Conservation (phyloP, 2,329 filamentous ascomycete species). For the Ascomycota sp. region DNA sequence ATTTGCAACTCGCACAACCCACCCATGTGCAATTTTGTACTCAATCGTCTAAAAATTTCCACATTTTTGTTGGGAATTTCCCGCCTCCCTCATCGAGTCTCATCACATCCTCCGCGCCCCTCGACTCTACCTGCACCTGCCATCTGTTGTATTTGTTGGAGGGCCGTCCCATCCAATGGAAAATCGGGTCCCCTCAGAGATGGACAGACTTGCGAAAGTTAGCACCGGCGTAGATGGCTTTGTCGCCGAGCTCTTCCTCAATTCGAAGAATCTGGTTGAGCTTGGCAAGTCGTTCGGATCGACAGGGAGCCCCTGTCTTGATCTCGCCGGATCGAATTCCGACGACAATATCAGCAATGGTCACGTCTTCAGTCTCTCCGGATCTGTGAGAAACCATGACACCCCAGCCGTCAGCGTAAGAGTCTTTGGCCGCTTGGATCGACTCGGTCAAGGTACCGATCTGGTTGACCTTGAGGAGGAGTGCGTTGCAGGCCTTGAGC, state of each 20-base stretch:
- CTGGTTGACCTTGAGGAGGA: constrained; percentile 99
- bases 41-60: no score
- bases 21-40: no score
- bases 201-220: constrained; percentile 86
- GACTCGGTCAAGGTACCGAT: constrained; percentile 98
- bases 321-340: constrained; percentile 94
- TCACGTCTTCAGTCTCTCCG: constrained; percentile 98
- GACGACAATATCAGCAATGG: constrained; percentile 93
- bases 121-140: no score
- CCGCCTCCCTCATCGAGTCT: no score
- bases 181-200: constrained; percentile 36
- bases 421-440: constrained; percentile 97
- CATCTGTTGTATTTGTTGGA: no score
- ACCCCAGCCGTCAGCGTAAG: constrained; percentile 86
- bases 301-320: constrained; percentile 92
- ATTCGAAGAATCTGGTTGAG: constrained; percentile 99
- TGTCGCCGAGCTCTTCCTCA: constrained; percentile 90
- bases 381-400: constrained; percentile 99
- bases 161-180: no score
- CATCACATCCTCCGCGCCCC: no score
- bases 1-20: no score
- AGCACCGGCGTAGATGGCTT: constrained; percentile 77
- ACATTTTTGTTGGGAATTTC: no score
- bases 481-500: constrained; percentile 94
- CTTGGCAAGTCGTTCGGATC: constrained; percentile 97